Percentiles rank a stretch among this genome's conserved stretches.
phyloP scores from a whole-genome alignment of 306 rosid genomes.

The Glycine tomentella region DNA sequence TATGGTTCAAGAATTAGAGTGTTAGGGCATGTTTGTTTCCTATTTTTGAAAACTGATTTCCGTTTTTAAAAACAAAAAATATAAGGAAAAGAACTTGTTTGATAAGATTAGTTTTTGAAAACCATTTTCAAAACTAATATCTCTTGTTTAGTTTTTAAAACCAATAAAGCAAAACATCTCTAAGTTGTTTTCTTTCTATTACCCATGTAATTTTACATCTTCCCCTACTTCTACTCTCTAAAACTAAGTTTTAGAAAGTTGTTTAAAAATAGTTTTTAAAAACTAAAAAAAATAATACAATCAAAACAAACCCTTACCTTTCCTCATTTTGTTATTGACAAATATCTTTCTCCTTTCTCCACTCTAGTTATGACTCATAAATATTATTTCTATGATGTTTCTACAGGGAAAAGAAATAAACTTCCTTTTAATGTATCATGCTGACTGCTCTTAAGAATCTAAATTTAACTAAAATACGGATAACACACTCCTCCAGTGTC shows the following conservation, averaged over 20 bases:
- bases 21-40: background rate
- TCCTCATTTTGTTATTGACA: constrained; percentile 6
- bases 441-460: background rate
- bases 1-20: background rate
- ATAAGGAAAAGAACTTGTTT: background rate
- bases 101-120: background rate
- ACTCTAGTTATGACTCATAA: background rate
- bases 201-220: background rate
- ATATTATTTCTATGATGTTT: constrained; percentile 19
- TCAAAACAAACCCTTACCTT: background rate
- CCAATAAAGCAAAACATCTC: background rate
- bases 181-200: background rate
- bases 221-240: background rate
- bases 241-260: background rate
- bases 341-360: background rate
- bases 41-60: too few relatives aligned
- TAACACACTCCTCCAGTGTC: background rate
- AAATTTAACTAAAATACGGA: constrained; percentile 1
- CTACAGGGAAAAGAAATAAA: background rate
- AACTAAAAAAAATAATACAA: background rate
- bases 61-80: background rate
- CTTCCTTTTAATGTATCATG: background rate
- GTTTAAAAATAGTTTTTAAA: background rate
- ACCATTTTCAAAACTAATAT: background rate
- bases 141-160: background rate